Base-by-base conservation (phyloP, 225 moss, liverwort and hornwort species). In the Pleurozium schreberi region DNA sequence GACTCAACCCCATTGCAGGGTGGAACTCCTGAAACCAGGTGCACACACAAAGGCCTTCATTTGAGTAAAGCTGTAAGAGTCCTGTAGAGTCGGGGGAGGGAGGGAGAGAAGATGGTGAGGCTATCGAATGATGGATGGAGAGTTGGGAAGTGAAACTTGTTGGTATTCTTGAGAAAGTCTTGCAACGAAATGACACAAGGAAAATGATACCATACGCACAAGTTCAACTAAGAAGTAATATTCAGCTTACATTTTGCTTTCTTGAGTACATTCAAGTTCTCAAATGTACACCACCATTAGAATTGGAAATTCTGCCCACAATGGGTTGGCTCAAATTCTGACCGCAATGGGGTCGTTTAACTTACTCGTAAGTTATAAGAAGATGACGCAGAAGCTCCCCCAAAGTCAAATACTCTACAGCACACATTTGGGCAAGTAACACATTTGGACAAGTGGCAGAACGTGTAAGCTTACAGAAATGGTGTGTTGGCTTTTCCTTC, bases 21-120 rank as follows among this genome's bases (percentile, higher is more conserved):
- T 55, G 55, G 55, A 70, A 42, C 14, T 25, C 25, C 26, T 26
- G 26, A 42, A 42, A n/a, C n/a, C 8, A 14, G 2, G 1, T 3
- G 5, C 10, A 19, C 42, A 2, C 4, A 0, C 9, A 26, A 16
- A 27, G 16, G 16, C 43, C n/a, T n/a, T n/a, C n/a, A n/a, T 27
- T 43, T 43, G 43, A 71, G 10, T 28, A 43, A 16, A 43, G 43
- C 28, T 0, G 17, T 9, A 71, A 15, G 9, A 71, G 43, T 71
- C 0, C 15, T 42, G 40, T 8, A 69, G 43, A 67, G 38, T 38
- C n/a, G n/a, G n/a, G n/a, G n/a, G n/a, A n/a, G n/a, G n/a, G n/a
- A n/a, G n/a, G 18, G 55, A 1, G 10, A 20, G n/a, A 68, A 36
- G 31, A 68, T 22, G 75, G 75, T 18, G 12, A 7, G 7, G 4